phyloP scores from a whole-genome alignment of 495 filamentous ascomycete genomes.

The Cairneyella variabilis region DNA sequence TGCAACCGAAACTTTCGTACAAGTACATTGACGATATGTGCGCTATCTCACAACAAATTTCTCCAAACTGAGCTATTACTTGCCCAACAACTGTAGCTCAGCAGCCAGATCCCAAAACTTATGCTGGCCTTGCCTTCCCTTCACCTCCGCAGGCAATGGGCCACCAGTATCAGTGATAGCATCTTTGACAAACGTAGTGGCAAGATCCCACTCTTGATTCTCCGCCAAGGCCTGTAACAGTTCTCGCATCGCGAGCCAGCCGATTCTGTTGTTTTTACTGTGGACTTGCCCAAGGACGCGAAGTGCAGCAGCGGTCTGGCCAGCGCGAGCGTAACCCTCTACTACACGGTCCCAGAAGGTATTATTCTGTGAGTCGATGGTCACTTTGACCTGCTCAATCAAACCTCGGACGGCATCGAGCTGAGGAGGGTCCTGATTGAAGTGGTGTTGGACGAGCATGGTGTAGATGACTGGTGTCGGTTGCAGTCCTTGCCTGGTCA shows the following conservation, averaged over 20 bases:
- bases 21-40: too few relatives aligned
- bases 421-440: conserved; percentile 51
- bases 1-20: too few relatives aligned
- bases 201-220: conserved; percentile 33
- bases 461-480: conserved; percentile 63
- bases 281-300: conserved; percentile 43
- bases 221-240: conserved; percentile 44
- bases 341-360: conserved; percentile 67
- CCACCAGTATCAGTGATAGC: conserved; percentile 14
- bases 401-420: conserved; percentile 51
- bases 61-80: too few relatives aligned
- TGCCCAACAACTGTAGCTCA: conserved; percentile 18
- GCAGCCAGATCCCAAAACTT: conserved; percentile 22
- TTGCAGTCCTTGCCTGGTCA: conserved; percentile 45
- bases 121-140: conserved; percentile 15
- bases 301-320: conserved; percentile 47
- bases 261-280: conserved; percentile 34
- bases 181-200: conserved; percentile 22
- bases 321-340: conserved; percentile 52
- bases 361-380: conserved; percentile 40
- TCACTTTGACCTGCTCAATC: conserved; percentile 40
- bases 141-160: conserved; percentile 4
- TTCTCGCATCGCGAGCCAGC: conserved; percentile 40
- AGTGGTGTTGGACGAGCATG: conserved; percentile 65
- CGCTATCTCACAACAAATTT: too few relatives aligned